These are phyloP conservation scores for Nepenthes mirabilis DNA, from an alignment of 148 eudicot species.

Conservation along the genomic window DNA sequence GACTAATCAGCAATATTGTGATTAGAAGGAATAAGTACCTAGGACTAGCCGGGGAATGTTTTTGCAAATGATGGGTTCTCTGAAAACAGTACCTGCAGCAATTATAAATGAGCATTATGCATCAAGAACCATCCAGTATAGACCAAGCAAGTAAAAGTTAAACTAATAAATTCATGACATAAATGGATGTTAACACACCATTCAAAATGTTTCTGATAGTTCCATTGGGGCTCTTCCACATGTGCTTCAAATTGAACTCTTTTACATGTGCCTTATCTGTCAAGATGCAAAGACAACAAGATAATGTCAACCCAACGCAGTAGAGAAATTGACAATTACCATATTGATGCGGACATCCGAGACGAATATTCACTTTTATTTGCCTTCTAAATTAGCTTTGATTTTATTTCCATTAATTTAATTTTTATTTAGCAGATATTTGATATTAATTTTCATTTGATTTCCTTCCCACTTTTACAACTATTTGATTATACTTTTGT, in stretches of 20 bases:
- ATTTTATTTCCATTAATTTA: no score
- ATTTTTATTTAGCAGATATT: no score
- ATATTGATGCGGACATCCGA: no score
- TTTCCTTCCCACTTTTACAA: no score
- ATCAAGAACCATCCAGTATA: conserved; percentile 1
- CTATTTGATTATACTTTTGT: no score
- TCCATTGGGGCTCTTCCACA: conserved; percentile 99
- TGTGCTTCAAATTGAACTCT: conserved; percentile 60
- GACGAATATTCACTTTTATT: no score
- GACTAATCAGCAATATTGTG: neutral
- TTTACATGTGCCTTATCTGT: conserved; percentile 71
- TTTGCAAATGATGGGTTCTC: conserved; percentile 91
- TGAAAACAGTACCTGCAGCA: conserved; percentile 73
- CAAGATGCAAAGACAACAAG: conserved; percentile 1
- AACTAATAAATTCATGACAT: neutral
- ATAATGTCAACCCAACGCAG: neutral
- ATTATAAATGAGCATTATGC: neutral
- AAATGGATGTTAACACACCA: conserved; percentile 31
- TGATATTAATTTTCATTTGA: no score
- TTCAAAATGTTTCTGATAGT: conserved; percentile 86
- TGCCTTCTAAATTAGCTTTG: no score
- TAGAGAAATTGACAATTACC: neutral
- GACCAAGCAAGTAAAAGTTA: neutral
- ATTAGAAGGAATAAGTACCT: conserved; percentile 17
- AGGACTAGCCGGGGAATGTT: conserved; percentile 80